Evolutionary conservation across 2,329 filamentous ascomycete species (phyloP).

Genomic region (Fusarium aywerte): DNA sequence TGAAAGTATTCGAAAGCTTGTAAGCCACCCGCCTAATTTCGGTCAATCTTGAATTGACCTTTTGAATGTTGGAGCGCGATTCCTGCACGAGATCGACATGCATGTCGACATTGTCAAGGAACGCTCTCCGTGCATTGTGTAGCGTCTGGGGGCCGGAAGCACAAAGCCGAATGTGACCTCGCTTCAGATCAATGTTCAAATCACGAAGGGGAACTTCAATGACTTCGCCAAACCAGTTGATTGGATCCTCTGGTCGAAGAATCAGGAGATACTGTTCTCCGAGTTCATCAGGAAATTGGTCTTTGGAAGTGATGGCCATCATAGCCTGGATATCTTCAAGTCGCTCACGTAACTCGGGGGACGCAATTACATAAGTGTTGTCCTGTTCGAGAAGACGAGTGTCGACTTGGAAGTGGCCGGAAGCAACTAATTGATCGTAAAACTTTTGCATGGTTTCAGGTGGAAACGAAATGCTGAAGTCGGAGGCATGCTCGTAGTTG

Average conservation of each 20-base stretch:
- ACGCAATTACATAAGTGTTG: conserved; percentile 85
- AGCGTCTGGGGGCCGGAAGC: conserved; percentile 87
- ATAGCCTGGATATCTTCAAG: conserved; percentile 87
- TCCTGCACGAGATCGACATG: conserved; percentile 91
- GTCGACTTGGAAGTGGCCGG: conserved; percentile 88
- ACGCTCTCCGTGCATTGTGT: conserved; percentile 79
- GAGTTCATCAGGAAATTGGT: conserved; percentile 73
- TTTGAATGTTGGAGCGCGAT: conserved; percentile 89
- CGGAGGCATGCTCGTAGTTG: conserved; percentile 95
- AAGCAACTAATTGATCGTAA: conserved; percentile 81
- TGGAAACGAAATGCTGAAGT: conserved; percentile 84
- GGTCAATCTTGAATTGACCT: conserved; percentile 89
- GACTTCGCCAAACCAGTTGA: conserved; percentile 84
- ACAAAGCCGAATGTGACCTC: conserved; percentile 86
- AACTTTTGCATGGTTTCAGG: conserved; percentile 77
- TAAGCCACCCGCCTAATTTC: conserved; percentile 97
- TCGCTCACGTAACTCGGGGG: conserved; percentile 78
- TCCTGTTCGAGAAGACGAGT: conserved; percentile 76
- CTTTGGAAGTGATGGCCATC: conserved; percentile 74
- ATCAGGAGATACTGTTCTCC: conserved; percentile 83
- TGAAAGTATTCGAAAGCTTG: conserved; percentile 96
- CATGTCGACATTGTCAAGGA: conserved; percentile 81
- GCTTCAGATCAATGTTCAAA: conserved; percentile 84
- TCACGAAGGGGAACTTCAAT: conserved; percentile 78
- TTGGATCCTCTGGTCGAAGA: conserved; percentile 79